Evolutionary conservation across 768 basidiomycete genomes (phyloP).

Genomic region (Boletus subparvulus): DNA sequence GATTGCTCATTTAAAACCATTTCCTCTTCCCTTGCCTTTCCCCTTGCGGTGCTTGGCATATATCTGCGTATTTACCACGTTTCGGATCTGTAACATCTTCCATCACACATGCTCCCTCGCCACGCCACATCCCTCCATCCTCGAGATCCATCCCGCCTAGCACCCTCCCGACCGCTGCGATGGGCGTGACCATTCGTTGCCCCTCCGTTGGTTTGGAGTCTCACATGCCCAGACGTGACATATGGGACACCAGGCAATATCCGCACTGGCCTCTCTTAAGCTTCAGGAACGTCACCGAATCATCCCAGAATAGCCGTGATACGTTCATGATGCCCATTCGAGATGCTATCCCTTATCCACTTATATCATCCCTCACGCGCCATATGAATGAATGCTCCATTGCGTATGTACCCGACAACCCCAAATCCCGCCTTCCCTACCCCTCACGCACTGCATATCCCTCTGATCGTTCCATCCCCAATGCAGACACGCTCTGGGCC

Average conservation of each 20-base stretch:
- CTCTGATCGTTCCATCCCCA: not conserved
- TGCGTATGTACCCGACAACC: not conserved
- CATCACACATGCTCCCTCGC: not conserved
- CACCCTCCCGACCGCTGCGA: not conserved
- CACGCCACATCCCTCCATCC: constrained; percentile 8
- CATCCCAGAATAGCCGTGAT: constrained; percentile 20
- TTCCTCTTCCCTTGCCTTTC: constrained; percentile 11
- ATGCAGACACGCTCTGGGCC: not conserved
- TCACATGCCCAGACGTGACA: constrained; percentile 17
- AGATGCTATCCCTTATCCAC: constrained; percentile 9
- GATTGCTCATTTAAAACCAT: constrained; percentile 2
- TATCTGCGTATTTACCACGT: constrained; percentile 7
- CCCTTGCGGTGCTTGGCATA: constrained; percentile 11
- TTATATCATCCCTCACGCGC: constrained; percentile 4
- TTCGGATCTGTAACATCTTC: constrained; percentile 15
- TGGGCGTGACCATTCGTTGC: not conserved
- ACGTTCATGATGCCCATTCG: constrained; percentile 10
- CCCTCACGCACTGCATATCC: not conserved
- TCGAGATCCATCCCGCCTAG: not conserved
- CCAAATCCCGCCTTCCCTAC: not conserved
- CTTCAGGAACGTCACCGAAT: constrained; percentile 15
- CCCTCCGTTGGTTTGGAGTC: not conserved
- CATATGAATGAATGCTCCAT: constrained; percentile 1
- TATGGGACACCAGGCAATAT: constrained; percentile 7
- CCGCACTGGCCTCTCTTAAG: constrained; percentile 11